phyloP scores from a whole-genome alignment of 306 rosid genomes.

The Ziziphus jujuba region DNA sequence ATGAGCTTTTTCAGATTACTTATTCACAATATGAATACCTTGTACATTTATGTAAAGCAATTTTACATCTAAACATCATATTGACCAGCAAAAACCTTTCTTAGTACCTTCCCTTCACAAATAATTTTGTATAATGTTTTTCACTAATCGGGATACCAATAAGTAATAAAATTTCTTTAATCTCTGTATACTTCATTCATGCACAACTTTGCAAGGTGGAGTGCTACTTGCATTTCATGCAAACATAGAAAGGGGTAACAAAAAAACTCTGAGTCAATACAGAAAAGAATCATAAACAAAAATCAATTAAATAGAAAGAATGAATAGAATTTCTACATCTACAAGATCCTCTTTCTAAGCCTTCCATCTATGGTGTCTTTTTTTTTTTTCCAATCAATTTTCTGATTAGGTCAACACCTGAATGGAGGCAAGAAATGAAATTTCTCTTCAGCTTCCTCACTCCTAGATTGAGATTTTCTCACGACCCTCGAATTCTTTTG shows the following conservation, averaged over 20 bases:
- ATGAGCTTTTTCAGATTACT: too few relatives aligned
- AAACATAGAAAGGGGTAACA: not conserved
- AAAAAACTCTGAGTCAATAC: not conserved
- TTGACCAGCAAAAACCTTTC: too few relatives aligned
- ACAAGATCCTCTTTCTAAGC: constrained; percentile 29
- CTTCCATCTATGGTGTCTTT: constrained; percentile 30
- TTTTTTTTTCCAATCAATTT: constrained; percentile 1
- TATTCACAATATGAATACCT: too few relatives aligned
- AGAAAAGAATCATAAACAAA: constrained; percentile 33
- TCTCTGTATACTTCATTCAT: too few relatives aligned
- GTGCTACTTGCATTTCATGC: not conserved
- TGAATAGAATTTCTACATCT: constrained; percentile 44
- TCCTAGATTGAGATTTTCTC: not conserved
- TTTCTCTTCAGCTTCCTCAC: not conserved
- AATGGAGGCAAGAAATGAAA: not conserved
- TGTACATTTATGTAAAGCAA: too few relatives aligned
- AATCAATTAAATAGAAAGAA: constrained; percentile 45
- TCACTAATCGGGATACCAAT: too few relatives aligned
- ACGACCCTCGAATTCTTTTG: constrained; percentile 12
- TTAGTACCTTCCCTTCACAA: too few relatives aligned
- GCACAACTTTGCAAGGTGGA: too few relatives aligned
- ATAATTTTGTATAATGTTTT: too few relatives aligned
- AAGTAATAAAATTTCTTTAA: too few relatives aligned
- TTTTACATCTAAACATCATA: too few relatives aligned
- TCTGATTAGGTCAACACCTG: constrained; percentile 2